Percentiles rank a stretch among this genome's conserved stretches.
Conservation (phyloP, 2,329 filamentous ascomycete species). For the Pyrenophora seminiperda region DNA sequence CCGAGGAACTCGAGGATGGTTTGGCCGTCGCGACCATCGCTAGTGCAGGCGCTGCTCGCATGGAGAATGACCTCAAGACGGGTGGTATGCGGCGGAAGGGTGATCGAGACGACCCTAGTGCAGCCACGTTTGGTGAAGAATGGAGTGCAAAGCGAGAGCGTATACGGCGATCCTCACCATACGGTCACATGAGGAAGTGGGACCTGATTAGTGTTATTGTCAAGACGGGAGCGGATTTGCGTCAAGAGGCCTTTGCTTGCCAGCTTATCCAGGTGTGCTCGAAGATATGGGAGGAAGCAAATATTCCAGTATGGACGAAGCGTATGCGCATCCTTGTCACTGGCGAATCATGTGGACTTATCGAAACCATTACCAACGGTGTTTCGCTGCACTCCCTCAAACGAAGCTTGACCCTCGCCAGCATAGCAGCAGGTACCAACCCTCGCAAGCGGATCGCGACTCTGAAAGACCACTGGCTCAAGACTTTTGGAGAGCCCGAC, state of each 20-base stretch:
- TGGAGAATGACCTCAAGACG: constrained; percentile 90
- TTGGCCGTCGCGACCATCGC: constrained; percentile 62
- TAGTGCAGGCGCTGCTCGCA: constrained; percentile 76
- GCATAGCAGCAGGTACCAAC: constrained; percentile 73
- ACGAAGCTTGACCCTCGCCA: constrained; percentile 76
- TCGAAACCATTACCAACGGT: constrained; percentile 87
- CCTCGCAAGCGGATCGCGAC: constrained; percentile 77
- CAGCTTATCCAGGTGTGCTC: constrained; percentile 82
- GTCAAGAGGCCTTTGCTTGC: constrained; percentile 85
- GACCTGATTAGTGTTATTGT: constrained; percentile 85
- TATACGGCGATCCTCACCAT: constrained; percentile 80
- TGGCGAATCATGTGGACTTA: constrained; percentile 80
- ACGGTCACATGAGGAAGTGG: constrained; percentile 90
- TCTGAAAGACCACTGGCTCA: constrained; percentile 79
- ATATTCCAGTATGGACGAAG: constrained; percentile 83
- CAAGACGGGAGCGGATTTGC: constrained; percentile 81
- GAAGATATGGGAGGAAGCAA: constrained; percentile 78
- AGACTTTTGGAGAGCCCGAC: constrained; percentile 73
- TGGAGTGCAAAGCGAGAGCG: constrained; percentile 85
- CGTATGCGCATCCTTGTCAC: constrained; percentile 86
- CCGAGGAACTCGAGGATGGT: constrained; percentile 63
- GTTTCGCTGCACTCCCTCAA: constrained; percentile 87
- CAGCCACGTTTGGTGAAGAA: constrained; percentile 83
- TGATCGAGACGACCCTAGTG: constrained; percentile 83
- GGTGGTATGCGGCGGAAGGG: constrained; percentile 80